These are phyloP conservation scores for Blastobotrys arbuscula DNA, from an alignment of 1,139 yeast genomes.

Conservation along the genomic window DNA sequence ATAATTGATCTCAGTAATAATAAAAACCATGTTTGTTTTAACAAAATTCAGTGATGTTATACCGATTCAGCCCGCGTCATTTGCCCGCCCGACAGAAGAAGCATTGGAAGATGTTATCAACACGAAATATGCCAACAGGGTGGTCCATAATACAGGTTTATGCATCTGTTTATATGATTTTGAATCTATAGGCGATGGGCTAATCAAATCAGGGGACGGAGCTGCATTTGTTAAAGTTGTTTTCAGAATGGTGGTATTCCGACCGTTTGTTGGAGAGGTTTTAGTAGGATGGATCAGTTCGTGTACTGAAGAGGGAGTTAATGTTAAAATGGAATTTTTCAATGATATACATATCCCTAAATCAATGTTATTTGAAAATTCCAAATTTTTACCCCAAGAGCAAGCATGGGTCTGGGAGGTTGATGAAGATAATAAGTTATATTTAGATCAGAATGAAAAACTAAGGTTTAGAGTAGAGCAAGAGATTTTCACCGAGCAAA, in stretches of 20 bases:
- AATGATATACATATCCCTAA: slow-evolving; percentile 89
- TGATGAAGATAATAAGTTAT: slow-evolving; percentile 68
- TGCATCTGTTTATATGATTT: slow-evolving; percentile 83
- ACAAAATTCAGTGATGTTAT: slow-evolving; percentile 76
- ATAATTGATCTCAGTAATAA: too few species aligned
- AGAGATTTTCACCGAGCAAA: slow-evolving; percentile 75
- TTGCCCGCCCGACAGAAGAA: slow-evolving; percentile 61
- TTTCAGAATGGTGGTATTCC: slow-evolving; percentile 75
- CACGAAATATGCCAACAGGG: slow-evolving; percentile 71
- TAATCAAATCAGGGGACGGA: slow-evolving; percentile 94
- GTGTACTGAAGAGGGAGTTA: slow-evolving; percentile 81
- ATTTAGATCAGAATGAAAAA: slow-evolving; percentile 83
- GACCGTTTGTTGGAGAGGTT: slow-evolving; percentile 94
- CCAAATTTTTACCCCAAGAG: slow-evolving; percentile 55
- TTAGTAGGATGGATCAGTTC: slow-evolving; percentile 89
- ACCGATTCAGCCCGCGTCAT: slow-evolving; percentile 81
- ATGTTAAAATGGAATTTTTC: slow-evolving; percentile 76
- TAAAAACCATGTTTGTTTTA: slow-evolving; percentile 75
- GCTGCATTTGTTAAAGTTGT: slow-evolving; percentile 68
- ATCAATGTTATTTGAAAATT: slow-evolving; percentile 70
- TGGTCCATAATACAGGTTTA: slow-evolving; percentile 77
- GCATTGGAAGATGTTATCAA: slow-evolving; percentile 79
- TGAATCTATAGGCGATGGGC: slow-evolving; percentile 74
- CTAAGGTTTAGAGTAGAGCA: slow-evolving; percentile 87
- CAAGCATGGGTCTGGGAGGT: slow-evolving; percentile 92